Percentiles rank a stretch among this genome's conserved stretches.
Conservation (phyloP, 2,329 filamentous ascomycete genomes). For the Ascochyta clinopodiicola region DNA sequence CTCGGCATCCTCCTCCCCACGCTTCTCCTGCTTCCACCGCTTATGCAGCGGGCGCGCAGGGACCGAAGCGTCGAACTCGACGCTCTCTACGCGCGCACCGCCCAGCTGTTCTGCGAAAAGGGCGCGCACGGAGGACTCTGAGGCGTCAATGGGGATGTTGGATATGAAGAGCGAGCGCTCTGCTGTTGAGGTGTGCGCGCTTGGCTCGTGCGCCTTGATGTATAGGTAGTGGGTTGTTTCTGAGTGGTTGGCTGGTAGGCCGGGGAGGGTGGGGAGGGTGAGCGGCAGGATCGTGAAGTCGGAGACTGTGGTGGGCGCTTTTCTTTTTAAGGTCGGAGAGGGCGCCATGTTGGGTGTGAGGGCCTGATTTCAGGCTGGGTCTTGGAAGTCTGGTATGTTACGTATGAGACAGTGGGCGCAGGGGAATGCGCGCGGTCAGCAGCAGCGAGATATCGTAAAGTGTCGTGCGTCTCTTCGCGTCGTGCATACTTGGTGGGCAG, state of each 20-base stretch:
- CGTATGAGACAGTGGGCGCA: background rate
- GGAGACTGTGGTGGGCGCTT: slow-evolving; percentile 49
- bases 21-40: slow-evolving; percentile 47
- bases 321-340: slow-evolving; percentile 23
- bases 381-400: too few relatives aligned
- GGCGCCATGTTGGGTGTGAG: slow-evolving; percentile 24
- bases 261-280: slow-evolving; percentile 53
- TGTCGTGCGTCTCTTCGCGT: background rate
- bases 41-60: slow-evolving; percentile 55
- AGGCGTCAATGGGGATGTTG: slow-evolving; percentile 86
- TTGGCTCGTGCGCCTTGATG: slow-evolving; percentile 81
- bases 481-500: slow-evolving; percentile 14
- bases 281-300: slow-evolving; percentile 76
- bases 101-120: slow-evolving; percentile 78
- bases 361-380: background rate
- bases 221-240: slow-evolving; percentile 81
- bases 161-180: slow-evolving; percentile 88
- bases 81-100: slow-evolving; percentile 77
- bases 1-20: slow-evolving; percentile 48
- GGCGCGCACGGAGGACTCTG: slow-evolving; percentile 74
- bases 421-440: background rate
- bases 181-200: slow-evolving; percentile 65
- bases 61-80: slow-evolving; percentile 68
- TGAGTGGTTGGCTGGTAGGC: slow-evolving; percentile 57
- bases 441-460: background rate